Evolutionary conservation across 2,329 filamentous ascomycete species (phyloP).

Genomic region (Domatiomyces globalis): DNA sequence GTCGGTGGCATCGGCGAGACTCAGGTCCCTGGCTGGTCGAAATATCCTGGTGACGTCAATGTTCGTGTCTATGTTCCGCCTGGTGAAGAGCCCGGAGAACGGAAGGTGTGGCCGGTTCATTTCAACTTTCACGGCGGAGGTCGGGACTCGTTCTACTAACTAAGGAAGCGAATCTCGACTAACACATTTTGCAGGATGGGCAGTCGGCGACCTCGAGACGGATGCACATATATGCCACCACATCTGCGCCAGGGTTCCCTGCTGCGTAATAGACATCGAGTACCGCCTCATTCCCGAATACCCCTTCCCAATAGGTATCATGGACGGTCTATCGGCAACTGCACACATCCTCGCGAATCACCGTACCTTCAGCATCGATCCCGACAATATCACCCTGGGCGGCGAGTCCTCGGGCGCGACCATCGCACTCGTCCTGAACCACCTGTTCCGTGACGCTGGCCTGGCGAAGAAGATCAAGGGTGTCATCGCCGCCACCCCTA

Average conservation of each 20-base stretch:
- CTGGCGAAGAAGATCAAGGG: conserved; percentile 12
- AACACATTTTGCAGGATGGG: conserved; percentile 11
- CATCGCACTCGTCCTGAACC: conserved; percentile 16
- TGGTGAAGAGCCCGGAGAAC: conserved; percentile 14
- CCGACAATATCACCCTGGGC: conserved; percentile 15
- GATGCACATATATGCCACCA: conserved; percentile 18
- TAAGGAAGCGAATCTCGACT: too few species aligned
- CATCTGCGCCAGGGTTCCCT: conserved; percentile 16
- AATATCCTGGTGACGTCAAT: conserved; percentile 17
- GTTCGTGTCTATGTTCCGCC: conserved; percentile 18
- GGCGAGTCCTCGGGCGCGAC: conserved; percentile 17
- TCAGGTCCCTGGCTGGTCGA: conserved; percentile 15
- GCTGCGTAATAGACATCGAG: conserved; percentile 17
- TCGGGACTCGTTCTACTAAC: conserved; percentile 2
- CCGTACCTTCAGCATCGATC: conserved; percentile 17
- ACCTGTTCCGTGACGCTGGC: conserved; percentile 14
- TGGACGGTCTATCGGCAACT: conserved; percentile 14
- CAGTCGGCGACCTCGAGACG: conserved; percentile 17
- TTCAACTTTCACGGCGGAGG: conserved; percentile 19
- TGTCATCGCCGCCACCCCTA: conserved; percentile 15
- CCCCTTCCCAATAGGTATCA: conserved; percentile 17
- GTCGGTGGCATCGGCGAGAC: conserved; percentile 19
- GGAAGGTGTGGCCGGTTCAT: conserved; percentile 18
- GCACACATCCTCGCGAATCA: conserved; percentile 15
- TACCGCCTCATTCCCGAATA: conserved; percentile 18